Evolutionary conservation across 2,329 filamentous ascomycete genomes (phyloP), one percentile per base, ranked within the genome.

Genomic region (Penicillium occitanis): DNA sequence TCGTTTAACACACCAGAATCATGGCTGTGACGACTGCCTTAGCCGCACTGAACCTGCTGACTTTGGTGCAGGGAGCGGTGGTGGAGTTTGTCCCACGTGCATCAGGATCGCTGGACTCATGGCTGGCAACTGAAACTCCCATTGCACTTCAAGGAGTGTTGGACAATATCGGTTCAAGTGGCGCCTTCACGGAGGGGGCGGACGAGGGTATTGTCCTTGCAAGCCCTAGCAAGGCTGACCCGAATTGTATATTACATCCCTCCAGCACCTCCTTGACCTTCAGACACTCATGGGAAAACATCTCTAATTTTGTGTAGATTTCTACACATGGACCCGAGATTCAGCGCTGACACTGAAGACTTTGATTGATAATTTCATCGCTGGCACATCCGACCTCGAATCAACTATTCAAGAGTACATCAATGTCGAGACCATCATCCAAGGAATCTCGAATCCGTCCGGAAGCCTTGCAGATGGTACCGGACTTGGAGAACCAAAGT

Each of bases 251-350:
- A 80, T 22, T 22, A 40, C 40, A 40, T 14, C 10, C 8, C 14
- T 57, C 33, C 14, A 28, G 25, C 17, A 25, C 33, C 30, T 6
- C 40, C 11, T 35, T 13, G 35, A 25, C 30, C 6, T n/a, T 42
- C 28, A 13, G 50, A 44, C 5, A 57, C 13, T 22, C 13, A 19
- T 28, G 3, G 55, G 40, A 10, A 22, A 30, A n/a, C 8, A 46
- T 14, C 13, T 48, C 59, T 66, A 59, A 66, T 42, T 6, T 7
- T 25, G 22, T 63, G 37, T 65, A 91, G 89, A 93, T 77, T 92
- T 85, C 74, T 93, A 88, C 74, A 91, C 89, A 1, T 93, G 91
- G 91, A 92, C 88, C 5, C 82, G 91, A 74, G 91, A 94, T 74
- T 85, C 88, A n/a, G 89, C 88, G 25, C 82, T 93, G 37, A 87